phyloP scores from a whole-genome alignment of 108 stramenopile species.

The Mediolabrus comicus region DNA sequence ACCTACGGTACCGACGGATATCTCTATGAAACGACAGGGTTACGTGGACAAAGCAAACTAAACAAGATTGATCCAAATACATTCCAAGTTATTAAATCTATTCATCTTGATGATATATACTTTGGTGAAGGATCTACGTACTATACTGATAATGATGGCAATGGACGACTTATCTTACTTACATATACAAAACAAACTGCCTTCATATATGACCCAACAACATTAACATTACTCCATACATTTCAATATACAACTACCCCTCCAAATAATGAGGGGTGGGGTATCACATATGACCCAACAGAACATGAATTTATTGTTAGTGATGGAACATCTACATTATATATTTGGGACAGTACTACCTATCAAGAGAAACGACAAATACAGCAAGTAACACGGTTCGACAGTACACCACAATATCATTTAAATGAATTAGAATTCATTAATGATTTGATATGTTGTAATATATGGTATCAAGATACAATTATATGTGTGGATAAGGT shows the following conservation, averaged over 20 bases:
- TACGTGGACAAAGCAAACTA: constrained; percentile 62
- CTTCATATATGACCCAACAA: constrained; percentile 68
- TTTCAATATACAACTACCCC: constrained; percentile 63
- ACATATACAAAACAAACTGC: constrained; percentile 71
- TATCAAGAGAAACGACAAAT: constrained; percentile 42
- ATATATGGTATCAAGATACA: constrained; percentile 80
- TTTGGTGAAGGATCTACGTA: constrained; percentile 83
- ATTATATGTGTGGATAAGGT: constrained; percentile 77
- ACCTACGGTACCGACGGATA: constrained; percentile 58
- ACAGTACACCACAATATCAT: constrained; percentile 44
- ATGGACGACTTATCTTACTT: constrained; percentile 55
- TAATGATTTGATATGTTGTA: constrained; percentile 72
- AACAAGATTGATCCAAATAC: constrained; percentile 61
- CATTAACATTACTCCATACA: constrained; percentile 44
- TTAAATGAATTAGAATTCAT: constrained; percentile 85
- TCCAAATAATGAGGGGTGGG: constrained; percentile 74
- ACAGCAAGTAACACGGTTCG: constrained; percentile 49
- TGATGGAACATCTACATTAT: constrained; percentile 73
- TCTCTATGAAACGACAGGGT: constrained; percentile 73
- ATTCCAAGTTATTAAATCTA: constrained; percentile 52
- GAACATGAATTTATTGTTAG: constrained; percentile 73
- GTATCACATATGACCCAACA: constrained; percentile 68
- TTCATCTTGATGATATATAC: constrained; percentile 44
- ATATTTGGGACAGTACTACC: constrained; percentile 73
- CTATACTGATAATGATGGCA: constrained; percentile 46